phyloP scores from a whole-genome alignment of 2,329 filamentous ascomycete species.

The Stachybotrys chlorohalonatus region DNA sequence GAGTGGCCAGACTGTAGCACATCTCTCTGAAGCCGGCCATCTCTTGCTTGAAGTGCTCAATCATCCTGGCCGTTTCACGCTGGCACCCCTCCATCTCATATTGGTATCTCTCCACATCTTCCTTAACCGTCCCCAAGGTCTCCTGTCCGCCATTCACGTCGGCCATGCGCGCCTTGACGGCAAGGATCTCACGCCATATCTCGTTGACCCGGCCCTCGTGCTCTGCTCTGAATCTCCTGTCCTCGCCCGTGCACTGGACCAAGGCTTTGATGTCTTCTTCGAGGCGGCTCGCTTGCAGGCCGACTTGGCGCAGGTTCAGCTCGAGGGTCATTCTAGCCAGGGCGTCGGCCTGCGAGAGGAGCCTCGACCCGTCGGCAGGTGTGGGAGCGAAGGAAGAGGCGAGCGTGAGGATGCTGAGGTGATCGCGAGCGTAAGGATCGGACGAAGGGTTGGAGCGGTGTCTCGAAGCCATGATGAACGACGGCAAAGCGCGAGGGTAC shows the following conservation, averaged over 20 bases:
- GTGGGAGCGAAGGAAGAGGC: background rate
- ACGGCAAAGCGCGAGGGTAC: background rate
- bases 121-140: constrained; percentile 1
- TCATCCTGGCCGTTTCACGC: constrained; percentile 8
- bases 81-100: constrained; percentile 9
- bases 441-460: background rate
- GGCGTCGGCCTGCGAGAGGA: constrained; percentile 19
- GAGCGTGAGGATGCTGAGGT: background rate
- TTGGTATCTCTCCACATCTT: background rate
- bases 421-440: background rate
- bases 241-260: constrained; percentile 12
- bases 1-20: constrained; percentile 11
- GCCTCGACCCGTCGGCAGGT: background rate
- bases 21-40: constrained; percentile 12
- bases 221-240: constrained; percentile 17
- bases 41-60: constrained; percentile 11
- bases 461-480: background rate
- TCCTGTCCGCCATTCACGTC: constrained; percentile 5
- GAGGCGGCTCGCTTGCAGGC: constrained; percentile 16
- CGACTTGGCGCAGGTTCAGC: constrained; percentile 21
- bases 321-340: constrained; percentile 28
- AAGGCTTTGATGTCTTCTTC: constrained; percentile 19
- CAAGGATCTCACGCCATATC: constrained; percentile 20
- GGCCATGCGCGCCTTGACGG: constrained; percentile 17
- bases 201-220: constrained; percentile 19